These are phyloP conservation scores for Remersonia thermophila DNA, from an alignment of 2,329 filamentous ascomycete species.

Conservation along the genomic window DNA sequence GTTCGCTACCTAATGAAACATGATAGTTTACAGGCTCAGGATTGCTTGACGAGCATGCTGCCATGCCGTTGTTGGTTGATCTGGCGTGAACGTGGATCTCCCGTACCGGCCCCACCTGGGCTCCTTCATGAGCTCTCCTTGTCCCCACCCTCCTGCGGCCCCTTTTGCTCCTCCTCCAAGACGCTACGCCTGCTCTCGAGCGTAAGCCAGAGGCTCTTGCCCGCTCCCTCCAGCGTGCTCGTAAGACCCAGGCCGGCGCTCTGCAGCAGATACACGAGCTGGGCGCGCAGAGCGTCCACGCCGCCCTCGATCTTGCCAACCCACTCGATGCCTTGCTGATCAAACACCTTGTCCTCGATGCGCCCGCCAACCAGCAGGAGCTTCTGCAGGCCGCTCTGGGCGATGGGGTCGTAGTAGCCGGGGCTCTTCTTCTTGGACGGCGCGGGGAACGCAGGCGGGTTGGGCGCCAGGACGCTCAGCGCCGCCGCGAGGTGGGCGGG, in stretches of 20 bases:
- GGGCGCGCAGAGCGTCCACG: constrained; percentile 64
- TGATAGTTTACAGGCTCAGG: constrained; percentile 10
- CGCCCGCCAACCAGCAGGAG: constrained; percentile 75
- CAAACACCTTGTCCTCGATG: constrained; percentile 75
- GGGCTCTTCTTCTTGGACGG: constrained; percentile 66
- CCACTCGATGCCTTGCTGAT: constrained; percentile 54
- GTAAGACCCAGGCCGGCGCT: constrained; percentile 67
- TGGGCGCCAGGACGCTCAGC: constrained; percentile 64
- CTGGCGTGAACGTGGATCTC: no score
- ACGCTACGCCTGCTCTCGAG: constrained; percentile 71
- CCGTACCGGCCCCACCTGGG: no score
- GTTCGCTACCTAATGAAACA: constrained; percentile 6
- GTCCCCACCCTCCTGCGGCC: constrained; percentile 19
- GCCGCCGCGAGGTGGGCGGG: constrained; percentile 75
- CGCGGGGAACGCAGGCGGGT: constrained; percentile 59
- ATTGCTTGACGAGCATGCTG: no score
- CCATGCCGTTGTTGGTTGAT: no score
- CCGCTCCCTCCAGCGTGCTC: constrained; percentile 63
- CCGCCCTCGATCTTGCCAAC: constrained; percentile 69
- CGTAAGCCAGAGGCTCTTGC: constrained; percentile 75
- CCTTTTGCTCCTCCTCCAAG: constrained; percentile 57
- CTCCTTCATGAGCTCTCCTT: constrained; percentile 15
- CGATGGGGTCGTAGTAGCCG: constrained; percentile 64
- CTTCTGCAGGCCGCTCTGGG: constrained; percentile 77
- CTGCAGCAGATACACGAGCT: constrained; percentile 72